phyloP scores from a whole-genome alignment of 768 basidiomycete species.

The Termitomyces sp. region DNA sequence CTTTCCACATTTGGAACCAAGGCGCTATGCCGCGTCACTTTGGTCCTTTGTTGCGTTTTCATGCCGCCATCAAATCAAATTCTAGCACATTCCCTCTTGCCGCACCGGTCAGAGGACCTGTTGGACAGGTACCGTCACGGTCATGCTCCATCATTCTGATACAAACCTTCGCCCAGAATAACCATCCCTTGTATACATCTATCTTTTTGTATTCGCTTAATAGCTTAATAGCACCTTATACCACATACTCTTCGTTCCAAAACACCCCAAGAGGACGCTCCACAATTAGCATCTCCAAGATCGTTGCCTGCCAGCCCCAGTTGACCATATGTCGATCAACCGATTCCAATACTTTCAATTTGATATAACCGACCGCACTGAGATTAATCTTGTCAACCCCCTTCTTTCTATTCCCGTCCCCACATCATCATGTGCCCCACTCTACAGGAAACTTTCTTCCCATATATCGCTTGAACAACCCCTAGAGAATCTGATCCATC shows the following conservation, averaged over 20 bases:
- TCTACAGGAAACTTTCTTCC: background rate
- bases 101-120: background rate
- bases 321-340: background rate
- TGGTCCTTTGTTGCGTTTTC: slow-evolving; percentile 5
- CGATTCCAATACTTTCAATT: background rate
- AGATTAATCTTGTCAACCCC: background rate
- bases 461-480: background rate
- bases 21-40: background rate
- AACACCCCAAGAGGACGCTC: background rate
- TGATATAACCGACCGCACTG: no score
- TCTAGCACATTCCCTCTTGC: slow-evolving; percentile 9
- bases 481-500: background rate
- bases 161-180: background rate
- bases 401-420: background rate
- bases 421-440: background rate
- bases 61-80: slow-evolving; percentile 5
- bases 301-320: background rate
- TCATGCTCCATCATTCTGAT: background rate
- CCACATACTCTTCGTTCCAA: no score
- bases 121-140: slow-evolving; percentile 6
- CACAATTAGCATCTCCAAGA: background rate
- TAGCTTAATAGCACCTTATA: no score
- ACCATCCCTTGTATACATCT: background rate
- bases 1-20: background rate
- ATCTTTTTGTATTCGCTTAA: background rate